These are phyloP conservation scores for Emmonsia crescens DNA, from an alignment of 2,329 filamentous ascomycete species.

Conservation along the genomic window DNA sequence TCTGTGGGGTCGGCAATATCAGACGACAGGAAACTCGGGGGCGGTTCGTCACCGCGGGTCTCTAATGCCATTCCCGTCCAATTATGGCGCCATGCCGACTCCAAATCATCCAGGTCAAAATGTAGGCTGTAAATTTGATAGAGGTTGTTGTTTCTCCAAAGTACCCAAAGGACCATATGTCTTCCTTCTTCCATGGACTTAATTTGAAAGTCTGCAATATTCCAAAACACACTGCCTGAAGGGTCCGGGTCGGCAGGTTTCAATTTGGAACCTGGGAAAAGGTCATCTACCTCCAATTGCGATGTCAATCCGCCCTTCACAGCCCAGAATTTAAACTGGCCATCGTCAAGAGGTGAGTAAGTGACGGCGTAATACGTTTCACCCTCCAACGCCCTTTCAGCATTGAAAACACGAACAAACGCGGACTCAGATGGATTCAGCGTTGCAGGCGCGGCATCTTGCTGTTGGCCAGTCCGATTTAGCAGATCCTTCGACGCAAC, in stretches of 20 bases:
- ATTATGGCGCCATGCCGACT: constrained; percentile 50
- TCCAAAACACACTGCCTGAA: constrained; percentile 67
- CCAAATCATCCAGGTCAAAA: constrained; percentile 56
- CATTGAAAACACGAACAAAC: constrained; percentile 61
- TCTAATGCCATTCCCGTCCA: constrained; percentile 64
- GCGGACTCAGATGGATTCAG: constrained; percentile 71
- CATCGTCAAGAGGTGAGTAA: constrained; percentile 75
- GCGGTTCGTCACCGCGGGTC: constrained; percentile 40
- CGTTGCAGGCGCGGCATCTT: constrained; percentile 61
- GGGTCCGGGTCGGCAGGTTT: constrained; percentile 52
- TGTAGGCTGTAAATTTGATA: constrained; percentile 64
- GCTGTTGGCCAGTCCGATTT: constrained; percentile 52
- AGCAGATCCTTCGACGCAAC: constrained; percentile 69
- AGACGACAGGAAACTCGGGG: constrained; percentile 49
- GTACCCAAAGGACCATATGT: constrained; percentile 56
- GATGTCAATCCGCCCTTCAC: constrained; percentile 51
- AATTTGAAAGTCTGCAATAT: constrained; percentile 63
- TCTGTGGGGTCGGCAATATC: constrained; percentile 63
- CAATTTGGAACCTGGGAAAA: constrained; percentile 54
- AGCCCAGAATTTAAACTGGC: constrained; percentile 92
- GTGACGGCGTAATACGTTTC: constrained; percentile 58
- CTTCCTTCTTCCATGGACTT: constrained; percentile 44
- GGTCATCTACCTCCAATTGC: constrained; percentile 54
- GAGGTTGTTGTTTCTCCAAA: constrained; percentile 77
- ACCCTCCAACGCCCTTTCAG: constrained; percentile 36